Percentiles rank a stretch among this genome's conserved stretches.
These are phyloP conservation scores for Lachnellula cervina DNA, from an alignment of 2,329 filamentous ascomycete genomes.

Conservation along the genomic window DNA sequence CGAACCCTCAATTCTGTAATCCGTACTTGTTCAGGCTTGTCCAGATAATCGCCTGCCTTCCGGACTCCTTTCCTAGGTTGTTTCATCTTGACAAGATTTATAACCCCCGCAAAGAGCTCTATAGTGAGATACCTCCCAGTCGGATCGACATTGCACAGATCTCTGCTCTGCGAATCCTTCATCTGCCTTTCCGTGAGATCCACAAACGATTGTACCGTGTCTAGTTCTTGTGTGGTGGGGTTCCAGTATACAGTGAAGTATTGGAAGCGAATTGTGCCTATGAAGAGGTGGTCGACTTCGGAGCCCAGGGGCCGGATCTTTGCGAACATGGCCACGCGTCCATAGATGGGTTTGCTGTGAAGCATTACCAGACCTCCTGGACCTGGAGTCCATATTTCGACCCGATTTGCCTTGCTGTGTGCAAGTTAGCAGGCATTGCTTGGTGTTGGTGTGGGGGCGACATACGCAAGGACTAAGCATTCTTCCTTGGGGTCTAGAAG, in stretches of 20 bases:
- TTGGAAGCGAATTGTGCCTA: slow-evolving; percentile 83
- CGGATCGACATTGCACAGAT: slow-evolving; percentile 80
- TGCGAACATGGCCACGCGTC: slow-evolving; percentile 80
- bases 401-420: slow-evolving; percentile 70
- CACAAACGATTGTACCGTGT: slow-evolving; percentile 45
- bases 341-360: slow-evolving; percentile 71
- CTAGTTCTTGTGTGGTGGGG: slow-evolving; percentile 44
- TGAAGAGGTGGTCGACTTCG: slow-evolving; percentile 77
- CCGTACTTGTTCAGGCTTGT: slow-evolving; percentile 55
- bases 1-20: slow-evolving; percentile 64
- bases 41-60: slow-evolving; percentile 44
- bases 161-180: slow-evolving; percentile 76
- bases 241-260: slow-evolving; percentile 93
- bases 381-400: slow-evolving; percentile 74
- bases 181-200: slow-evolving; percentile 55
- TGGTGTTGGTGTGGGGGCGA: background rate
- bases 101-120: slow-evolving; percentile 63
- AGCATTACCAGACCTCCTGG: slow-evolving; percentile 60
- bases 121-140: slow-evolving; percentile 63
- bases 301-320: slow-evolving; percentile 71
- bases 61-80: slow-evolving; percentile 46
- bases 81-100: slow-evolving; percentile 59
- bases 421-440: slow-evolving; percentile 17
- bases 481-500: slow-evolving; percentile 72
- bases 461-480: slow-evolving; percentile 84